Conservation (phyloP, 2,329 filamentous ascomycete species). For the Nigrospora sphaerica region DNA sequence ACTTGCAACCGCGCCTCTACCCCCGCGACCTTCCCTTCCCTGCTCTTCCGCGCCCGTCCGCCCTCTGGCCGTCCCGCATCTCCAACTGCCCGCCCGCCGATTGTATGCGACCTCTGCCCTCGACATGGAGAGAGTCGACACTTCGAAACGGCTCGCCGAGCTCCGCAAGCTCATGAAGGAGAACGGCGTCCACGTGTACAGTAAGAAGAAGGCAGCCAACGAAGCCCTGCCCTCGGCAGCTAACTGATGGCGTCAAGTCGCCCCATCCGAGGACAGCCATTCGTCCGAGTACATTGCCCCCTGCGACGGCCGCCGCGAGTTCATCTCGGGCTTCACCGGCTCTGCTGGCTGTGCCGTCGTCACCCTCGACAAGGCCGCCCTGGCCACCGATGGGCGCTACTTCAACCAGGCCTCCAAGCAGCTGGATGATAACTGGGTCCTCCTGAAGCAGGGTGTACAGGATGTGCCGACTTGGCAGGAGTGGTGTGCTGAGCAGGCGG, state of each 20-base stretch:
- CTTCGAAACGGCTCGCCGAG: conserved; percentile 64
- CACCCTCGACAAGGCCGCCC: conserved; percentile 75
- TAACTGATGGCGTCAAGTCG: conserved; percentile 49
- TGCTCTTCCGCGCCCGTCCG: conserved; percentile 10
- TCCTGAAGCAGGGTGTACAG: conserved; percentile 88
- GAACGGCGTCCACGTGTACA: conserved; percentile 83
- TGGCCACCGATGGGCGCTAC: conserved; percentile 94
- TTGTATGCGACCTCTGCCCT: conserved; percentile 3
- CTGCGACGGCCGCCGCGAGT: conserved; percentile 87
- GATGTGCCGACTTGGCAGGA: conserved; percentile 97
- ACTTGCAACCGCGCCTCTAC: not conserved
- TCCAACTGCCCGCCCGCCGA: too few relatives aligned
- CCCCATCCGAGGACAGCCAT: conserved; percentile 95
- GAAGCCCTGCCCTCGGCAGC: conserved; percentile 10
- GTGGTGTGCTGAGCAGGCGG: conserved; percentile 83
- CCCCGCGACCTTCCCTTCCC: conserved; percentile 1
- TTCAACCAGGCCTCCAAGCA: conserved; percentile 95
- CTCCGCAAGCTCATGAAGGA: conserved; percentile 83
- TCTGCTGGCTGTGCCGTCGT: conserved; percentile 91
- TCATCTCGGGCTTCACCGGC: conserved; percentile 88
- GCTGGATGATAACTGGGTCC: conserved; percentile 82
- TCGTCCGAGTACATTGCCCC: conserved; percentile 96
- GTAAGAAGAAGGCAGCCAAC: conserved; percentile 43
- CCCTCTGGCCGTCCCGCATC: too few relatives aligned
- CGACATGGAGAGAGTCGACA: conserved; percentile 73